Conservation (phyloP, 257 asterid genomes). For the Osmanthus fragrans region DNA sequence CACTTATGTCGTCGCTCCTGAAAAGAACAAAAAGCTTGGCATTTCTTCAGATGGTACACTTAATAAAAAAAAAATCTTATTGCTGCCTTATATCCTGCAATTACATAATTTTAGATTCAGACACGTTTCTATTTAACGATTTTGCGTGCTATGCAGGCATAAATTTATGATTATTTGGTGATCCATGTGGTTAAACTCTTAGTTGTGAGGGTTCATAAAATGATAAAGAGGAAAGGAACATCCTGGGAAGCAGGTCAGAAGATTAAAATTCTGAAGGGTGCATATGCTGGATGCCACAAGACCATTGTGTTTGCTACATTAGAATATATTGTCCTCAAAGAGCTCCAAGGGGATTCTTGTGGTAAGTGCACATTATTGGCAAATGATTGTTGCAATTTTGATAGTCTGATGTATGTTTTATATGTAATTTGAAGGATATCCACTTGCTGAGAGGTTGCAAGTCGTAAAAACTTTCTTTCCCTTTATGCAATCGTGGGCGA, state of each 20-base stretch:
- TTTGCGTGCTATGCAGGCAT: constrained; percentile 3
- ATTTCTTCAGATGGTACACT: constrained; percentile 54
- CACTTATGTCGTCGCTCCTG: constrained; percentile 33
- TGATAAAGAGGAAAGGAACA: constrained; percentile 48
- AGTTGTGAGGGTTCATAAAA: constrained; percentile 64
- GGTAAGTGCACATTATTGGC: constrained; percentile 40
- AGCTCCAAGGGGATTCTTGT: constrained; percentile 58
- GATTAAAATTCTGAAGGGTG: constrained; percentile 69
- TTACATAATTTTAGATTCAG: neutral
- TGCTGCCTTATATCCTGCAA: neutral
- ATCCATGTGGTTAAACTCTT: constrained; percentile 10
- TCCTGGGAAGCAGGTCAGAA: constrained; percentile 69
- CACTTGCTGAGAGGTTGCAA: neutral
- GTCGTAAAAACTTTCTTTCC: too few relatives aligned
- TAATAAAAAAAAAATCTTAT: neutral
- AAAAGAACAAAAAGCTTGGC: constrained; percentile 47
- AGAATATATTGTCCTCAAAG: constrained; percentile 66
- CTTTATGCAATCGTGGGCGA: too few relatives aligned
- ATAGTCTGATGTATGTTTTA: neutral
- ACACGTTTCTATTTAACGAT: constrained; percentile 1
- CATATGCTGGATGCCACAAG: constrained; percentile 53
- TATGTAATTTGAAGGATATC: neutral
- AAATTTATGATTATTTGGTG: constrained; percentile 5
- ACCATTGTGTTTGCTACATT: constrained; percentile 54
- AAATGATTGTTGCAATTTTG: neutral